A percentile compares a stretch with the other conserved stretches of the same genome.
Conservation (phyloP, 78 protist genomes). For the Planoprotostelium fungivorum region DNA sequence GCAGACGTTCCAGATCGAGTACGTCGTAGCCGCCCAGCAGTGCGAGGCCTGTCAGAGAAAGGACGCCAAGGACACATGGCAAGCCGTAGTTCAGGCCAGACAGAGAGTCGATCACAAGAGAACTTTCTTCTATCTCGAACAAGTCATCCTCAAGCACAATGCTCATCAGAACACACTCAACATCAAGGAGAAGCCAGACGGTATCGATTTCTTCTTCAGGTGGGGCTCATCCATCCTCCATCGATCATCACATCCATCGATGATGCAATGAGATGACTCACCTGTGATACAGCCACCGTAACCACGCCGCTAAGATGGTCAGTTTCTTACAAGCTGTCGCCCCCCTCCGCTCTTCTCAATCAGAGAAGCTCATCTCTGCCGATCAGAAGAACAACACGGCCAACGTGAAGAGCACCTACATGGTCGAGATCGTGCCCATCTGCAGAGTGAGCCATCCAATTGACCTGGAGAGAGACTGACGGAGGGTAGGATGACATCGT, state of each 20-base stretch:
- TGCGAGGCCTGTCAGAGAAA: conserved; percentile 89
- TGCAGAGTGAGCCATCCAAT: conserved; percentile 55
- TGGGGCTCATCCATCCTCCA: too few relatives aligned
- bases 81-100: conserved; percentile 88
- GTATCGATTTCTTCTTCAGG: conserved; percentile 94
- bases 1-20: conserved; percentile 85
- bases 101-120: conserved; percentile 96
- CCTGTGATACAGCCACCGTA: conserved; percentile 8
- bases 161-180: conserved; percentile 69
- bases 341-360: conserved; percentile 64
- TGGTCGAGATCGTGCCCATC: conserved; percentile 93
- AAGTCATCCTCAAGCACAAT: conserved; percentile 92
- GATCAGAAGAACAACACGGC: conserved; percentile 86
- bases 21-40: conserved; percentile 73
- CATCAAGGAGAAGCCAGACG: conserved; percentile 83
- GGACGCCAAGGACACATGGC: conserved; percentile 93
- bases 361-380: conserved; percentile 80
- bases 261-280: too few relatives aligned
- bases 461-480: neutral
- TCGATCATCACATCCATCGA: too few relatives aligned
- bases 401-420: conserved; percentile 81
- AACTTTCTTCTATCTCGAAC: conserved; percentile 95
- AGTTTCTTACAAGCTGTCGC: conserved; percentile 76
- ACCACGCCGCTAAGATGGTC: conserved; percentile 78
- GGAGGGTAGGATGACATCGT: conserved; percentile 82